Percentiles rank a stretch among this genome's conserved stretches.
These are phyloP conservation scores for Scenedesmus sp. DNA, from an alignment of 163 green algal species.

Conservation along the genomic window DNA sequence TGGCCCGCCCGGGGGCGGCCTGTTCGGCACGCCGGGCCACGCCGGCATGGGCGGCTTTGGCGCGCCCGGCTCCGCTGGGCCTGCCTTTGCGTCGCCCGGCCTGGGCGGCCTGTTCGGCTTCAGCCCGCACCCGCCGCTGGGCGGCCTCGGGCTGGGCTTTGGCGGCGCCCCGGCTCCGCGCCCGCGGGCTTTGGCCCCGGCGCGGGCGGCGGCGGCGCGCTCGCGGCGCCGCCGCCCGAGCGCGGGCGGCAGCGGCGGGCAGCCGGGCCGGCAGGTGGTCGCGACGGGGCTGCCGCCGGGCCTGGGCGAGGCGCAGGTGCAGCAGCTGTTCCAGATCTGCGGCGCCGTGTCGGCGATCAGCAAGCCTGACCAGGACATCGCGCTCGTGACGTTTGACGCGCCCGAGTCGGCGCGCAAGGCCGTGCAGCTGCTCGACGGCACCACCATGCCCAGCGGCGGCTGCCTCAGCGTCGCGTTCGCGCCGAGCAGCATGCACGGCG, in stretches of 20 bases:
- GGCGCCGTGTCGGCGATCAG: background rate
- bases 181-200: background rate
- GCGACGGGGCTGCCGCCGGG: slow-evolving; percentile 17
- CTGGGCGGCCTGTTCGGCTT: background rate
- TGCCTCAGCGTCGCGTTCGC: background rate
- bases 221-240: background rate
- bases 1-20: background rate
- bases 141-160: no score
- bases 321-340: slow-evolving; percentile 21
- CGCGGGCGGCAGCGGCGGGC: background rate
- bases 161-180: background rate
- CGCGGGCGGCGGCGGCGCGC: background rate
- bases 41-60: background rate
- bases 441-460: slow-evolving; percentile 17
- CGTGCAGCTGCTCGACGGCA: slow-evolving; percentile 6
- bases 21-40: background rate
- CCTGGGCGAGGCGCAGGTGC: slow-evolving; percentile 19
- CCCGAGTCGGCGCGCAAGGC: background rate
- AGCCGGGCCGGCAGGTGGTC: background rate
- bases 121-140: background rate
- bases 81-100: background rate
- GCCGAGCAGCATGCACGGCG: background rate
- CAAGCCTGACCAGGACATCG: slow-evolving; percentile 16
- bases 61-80: background rate
- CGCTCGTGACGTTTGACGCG: slow-evolving; percentile 6